phyloP scores from a whole-genome alignment of 2,329 filamentous ascomycete species.

The Trichophyton schoenleinii region DNA sequence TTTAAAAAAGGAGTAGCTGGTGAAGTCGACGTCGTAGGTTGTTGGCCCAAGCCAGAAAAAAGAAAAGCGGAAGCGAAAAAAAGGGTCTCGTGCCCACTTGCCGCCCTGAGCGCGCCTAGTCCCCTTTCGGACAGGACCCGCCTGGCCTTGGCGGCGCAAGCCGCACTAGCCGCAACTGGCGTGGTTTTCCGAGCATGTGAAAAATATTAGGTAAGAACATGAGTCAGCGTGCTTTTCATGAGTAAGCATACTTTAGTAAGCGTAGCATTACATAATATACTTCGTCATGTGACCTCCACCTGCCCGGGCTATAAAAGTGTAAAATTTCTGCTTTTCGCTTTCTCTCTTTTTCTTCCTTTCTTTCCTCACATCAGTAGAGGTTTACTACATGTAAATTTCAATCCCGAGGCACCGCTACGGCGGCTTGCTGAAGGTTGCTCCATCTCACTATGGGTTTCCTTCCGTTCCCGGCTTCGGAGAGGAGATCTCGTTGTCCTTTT shows the following conservation, averaged over 20 bases:
- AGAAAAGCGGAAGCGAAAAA: constrained; percentile 13
- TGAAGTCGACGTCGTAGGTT: neutral
- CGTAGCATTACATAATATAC: too few species aligned
- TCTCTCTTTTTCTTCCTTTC: constrained; percentile 23
- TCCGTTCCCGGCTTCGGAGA: constrained; percentile 41
- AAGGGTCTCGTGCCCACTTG: constrained; percentile 24
- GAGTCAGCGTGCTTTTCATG: neutral
- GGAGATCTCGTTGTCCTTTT: constrained; percentile 30
- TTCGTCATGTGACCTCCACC: neutral
- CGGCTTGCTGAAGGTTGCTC: constrained; percentile 41
- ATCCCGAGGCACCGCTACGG: constrained; percentile 34
- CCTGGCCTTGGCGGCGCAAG: neutral
- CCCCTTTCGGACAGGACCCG: neutral
- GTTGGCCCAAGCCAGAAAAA: neutral
- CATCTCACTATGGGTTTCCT: constrained; percentile 33
- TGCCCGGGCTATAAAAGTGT: constrained; percentile 20
- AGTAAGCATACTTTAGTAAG: too few species aligned
- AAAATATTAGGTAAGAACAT: neutral
- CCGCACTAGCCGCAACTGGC: neutral
- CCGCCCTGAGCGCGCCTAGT: constrained; percentile 15
- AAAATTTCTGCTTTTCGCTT: constrained; percentile 6
- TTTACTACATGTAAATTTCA: constrained; percentile 40
- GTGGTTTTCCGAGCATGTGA: neutral
- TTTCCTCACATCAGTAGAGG: constrained; percentile 40
- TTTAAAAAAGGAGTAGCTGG: neutral